These are phyloP conservation scores for Pascua sp. DNA, from an alignment of 1,284 basidiomycete genomes.

Conservation along the genomic window DNA sequence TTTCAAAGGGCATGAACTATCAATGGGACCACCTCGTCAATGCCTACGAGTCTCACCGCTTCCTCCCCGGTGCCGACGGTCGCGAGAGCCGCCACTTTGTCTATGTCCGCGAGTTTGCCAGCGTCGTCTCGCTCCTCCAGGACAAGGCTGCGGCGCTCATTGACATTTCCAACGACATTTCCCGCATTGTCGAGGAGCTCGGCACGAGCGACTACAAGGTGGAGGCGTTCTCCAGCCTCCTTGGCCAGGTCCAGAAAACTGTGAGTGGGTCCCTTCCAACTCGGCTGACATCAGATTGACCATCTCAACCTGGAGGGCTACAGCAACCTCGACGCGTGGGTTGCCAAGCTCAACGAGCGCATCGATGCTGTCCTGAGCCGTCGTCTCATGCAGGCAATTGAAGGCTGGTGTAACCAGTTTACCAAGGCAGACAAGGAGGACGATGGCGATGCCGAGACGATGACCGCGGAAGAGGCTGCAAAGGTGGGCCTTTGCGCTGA, in stretches of 20 bases:
- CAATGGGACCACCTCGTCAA: slow-evolving; percentile 97
- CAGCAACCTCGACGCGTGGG: slow-evolving; percentile 96
- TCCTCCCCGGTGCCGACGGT: slow-evolving; percentile 63
- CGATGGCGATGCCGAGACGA: slow-evolving; percentile 66
- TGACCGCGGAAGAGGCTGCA: background rate
- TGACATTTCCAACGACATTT: slow-evolving; percentile 82
- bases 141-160: slow-evolving; percentile 94
- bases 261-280: slow-evolving; percentile 51
- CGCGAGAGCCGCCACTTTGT: slow-evolving; percentile 85
- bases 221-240: slow-evolving; percentile 73
- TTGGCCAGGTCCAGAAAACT: slow-evolving; percentile 80
- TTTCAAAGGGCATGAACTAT: slow-evolving; percentile 78
- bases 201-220: slow-evolving; percentile 76
- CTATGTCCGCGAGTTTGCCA: slow-evolving; percentile 93
- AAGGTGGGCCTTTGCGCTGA: slow-evolving; percentile 3
- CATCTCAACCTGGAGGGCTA: slow-evolving; percentile 93
- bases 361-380: slow-evolving; percentile 80
- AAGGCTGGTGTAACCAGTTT: slow-evolving; percentile 85
- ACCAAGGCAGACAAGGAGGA: slow-evolving; percentile 64
- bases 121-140: slow-evolving; percentile 80
- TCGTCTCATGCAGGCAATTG: slow-evolving; percentile 73
- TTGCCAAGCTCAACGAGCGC: slow-evolving; percentile 76
- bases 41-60: slow-evolving; percentile 76
- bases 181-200: slow-evolving; percentile 79
- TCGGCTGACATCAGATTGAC: slow-evolving; percentile 63